Conservation (phyloP, 2,329 filamentous ascomycete genomes). For the Pseudogymnoascus sp. region DNA sequence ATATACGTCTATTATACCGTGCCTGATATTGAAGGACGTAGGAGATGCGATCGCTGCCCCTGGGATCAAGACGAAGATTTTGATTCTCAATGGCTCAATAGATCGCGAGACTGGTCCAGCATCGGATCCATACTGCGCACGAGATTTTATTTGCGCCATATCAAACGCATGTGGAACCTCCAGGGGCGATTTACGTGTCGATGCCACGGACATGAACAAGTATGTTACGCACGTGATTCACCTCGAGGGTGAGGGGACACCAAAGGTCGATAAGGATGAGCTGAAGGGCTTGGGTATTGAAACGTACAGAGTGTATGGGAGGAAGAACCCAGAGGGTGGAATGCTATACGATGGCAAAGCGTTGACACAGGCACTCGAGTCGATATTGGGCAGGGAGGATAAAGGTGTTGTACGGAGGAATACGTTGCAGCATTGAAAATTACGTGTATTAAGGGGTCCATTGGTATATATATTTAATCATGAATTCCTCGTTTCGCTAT, state of each 20-base stretch:
- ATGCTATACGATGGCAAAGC: constrained; percentile 69
- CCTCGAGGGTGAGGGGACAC: constrained; percentile 61
- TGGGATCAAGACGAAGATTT: constrained; percentile 48
- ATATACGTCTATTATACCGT: constrained; percentile 83
- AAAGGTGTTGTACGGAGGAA: constrained; percentile 49
- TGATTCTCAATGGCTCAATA: constrained; percentile 68
- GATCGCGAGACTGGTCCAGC: constrained; percentile 81
- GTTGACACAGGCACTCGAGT: constrained; percentile 65
- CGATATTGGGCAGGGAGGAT: constrained; percentile 60
- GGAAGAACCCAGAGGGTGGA: constrained; percentile 43
- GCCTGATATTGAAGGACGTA: constrained; percentile 67
- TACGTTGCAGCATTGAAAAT: constrained; percentile 35
- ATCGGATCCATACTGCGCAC: constrained; percentile 55
- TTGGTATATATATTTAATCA: neutral
- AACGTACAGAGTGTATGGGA: constrained; percentile 67
- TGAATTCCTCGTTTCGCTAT: neutral
- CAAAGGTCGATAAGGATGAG: constrained; percentile 57
- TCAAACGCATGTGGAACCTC: constrained; percentile 50
- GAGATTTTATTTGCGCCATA: constrained; percentile 77
- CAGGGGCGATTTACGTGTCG: constrained; percentile 21
- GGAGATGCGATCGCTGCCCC: constrained; percentile 51
- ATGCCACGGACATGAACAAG: constrained; percentile 19
- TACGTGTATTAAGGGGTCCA: neutral
- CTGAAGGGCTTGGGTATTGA: constrained; percentile 65
- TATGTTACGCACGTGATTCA: constrained; percentile 84